phyloP scores from a whole-genome alignment of 2,329 filamentous ascomycete genomes.

The Epichloe gansuensis region DNA sequence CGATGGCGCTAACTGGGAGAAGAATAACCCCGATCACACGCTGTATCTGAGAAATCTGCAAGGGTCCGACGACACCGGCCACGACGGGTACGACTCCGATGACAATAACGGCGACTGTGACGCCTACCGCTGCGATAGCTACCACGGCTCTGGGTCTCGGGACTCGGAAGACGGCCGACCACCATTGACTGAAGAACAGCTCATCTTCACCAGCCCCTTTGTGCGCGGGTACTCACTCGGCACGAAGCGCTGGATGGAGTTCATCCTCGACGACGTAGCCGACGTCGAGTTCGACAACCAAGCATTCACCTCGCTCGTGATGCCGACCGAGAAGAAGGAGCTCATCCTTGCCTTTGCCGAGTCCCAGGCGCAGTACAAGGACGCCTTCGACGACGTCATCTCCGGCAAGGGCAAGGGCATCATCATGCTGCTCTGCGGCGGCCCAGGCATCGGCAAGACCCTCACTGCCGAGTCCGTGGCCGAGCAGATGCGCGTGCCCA shows the following conservation, averaged over 20 bases:
- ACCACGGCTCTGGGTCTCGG: background rate
- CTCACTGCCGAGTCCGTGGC: conserved; percentile 37
- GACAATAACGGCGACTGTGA: background rate
- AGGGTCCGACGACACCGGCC: background rate
- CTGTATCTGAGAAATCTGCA: conserved; percentile 10
- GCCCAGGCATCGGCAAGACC: conserved; percentile 38
- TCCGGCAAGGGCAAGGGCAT: conserved; percentile 38
- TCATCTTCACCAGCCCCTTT: conserved; percentile 27
- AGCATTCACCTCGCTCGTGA: conserved; percentile 37
- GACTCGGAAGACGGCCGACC: conserved; percentile 11
- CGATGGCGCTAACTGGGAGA: conserved; percentile 20
- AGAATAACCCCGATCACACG: conserved; percentile 17
- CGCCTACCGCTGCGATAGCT: background rate
- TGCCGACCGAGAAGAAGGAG: conserved; percentile 37
- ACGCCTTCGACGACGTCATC: conserved; percentile 39
- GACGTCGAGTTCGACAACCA: conserved; percentile 35
- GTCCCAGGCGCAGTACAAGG: conserved; percentile 29
- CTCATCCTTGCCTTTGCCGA: conserved; percentile 38
- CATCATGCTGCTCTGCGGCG: conserved; percentile 36
- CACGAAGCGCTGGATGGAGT: conserved; percentile 36
- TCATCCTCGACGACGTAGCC: conserved; percentile 32
- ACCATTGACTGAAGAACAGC: conserved; percentile 25
- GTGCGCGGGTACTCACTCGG: conserved; percentile 37
- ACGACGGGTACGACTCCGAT: background rate
- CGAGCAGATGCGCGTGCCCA: conserved; percentile 34